Conservation (phyloP, 306 rosid genomes). For the Glycine soja region DNA sequence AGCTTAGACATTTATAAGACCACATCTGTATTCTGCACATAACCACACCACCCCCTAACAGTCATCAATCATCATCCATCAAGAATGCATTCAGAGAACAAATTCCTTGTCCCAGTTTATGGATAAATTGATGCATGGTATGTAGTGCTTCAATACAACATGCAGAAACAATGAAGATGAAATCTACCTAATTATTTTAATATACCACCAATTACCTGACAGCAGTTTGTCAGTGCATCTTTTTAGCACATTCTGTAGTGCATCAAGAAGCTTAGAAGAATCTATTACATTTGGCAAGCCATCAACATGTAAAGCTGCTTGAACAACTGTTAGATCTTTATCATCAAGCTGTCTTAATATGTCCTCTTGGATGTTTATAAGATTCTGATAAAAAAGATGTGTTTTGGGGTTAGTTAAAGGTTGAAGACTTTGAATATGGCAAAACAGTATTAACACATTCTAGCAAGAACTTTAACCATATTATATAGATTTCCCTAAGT, state of each 20-base stretch:
- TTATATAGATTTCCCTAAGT: conserved; percentile 10
- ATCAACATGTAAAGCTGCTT: conserved; percentile 69
- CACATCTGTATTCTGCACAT: conserved; percentile 3
- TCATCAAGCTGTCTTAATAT: conserved; percentile 79
- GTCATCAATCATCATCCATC: conserved; percentile 18
- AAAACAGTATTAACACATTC: conserved; percentile 5
- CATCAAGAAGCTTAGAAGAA: conserved; percentile 68
- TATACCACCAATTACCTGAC: conserved; percentile 60
- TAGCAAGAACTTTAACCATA: conserved; percentile 18
- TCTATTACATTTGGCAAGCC: conserved; percentile 62
- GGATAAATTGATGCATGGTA: not conserved
- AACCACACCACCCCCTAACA: conserved; percentile 25
- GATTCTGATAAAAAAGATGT: conserved; percentile 62
- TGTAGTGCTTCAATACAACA: conserved; percentile 5
- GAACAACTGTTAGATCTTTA: conserved; percentile 83
- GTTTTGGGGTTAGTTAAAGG: conserved; percentile 25
- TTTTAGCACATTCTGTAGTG: conserved; percentile 64
- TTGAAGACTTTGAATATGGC: conserved; percentile 24
- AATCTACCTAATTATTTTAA: conserved; percentile 17
- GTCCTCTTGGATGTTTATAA: conserved; percentile 68
- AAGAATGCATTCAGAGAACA: conserved; percentile 13
- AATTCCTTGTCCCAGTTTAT: not conserved
- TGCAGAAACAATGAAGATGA: not conserved
- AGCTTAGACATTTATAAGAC: conserved; percentile 6
- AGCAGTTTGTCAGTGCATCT: conserved; percentile 64